These are phyloP conservation scores for Kurtzmaniella natalensis DNA, from an alignment of 1,139 yeast species.

Conservation along the genomic window DNA sequence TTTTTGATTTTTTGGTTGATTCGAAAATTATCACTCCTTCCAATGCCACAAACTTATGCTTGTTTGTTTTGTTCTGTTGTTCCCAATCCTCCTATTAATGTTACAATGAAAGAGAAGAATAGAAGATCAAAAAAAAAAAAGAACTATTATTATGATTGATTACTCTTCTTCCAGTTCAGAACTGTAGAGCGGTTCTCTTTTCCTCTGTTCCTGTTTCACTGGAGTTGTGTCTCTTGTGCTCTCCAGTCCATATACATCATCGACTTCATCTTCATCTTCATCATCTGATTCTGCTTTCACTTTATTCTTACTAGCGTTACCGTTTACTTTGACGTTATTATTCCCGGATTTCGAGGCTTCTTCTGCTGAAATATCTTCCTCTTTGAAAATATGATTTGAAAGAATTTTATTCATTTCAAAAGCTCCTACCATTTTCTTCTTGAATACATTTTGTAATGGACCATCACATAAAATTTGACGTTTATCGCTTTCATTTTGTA, in stretches of 20 bases:
- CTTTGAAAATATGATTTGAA: constrained; percentile 48
- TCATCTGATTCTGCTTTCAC: constrained; percentile 8
- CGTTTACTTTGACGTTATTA: constrained; percentile 1
- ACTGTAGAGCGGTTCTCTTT: not conserved
- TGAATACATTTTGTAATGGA: constrained; percentile 55
- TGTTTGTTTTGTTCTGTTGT: no score
- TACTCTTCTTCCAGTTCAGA: not conserved
- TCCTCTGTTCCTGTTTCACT: not conserved
- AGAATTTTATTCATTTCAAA: constrained; percentile 66
- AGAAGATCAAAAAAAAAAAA: no score
- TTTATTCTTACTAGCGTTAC: no score
- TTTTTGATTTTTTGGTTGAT: no score
- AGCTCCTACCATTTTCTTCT: constrained; percentile 51
- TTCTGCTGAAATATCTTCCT: constrained; percentile 25
- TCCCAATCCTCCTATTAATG: no score
- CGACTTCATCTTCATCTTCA: constrained; percentile 9
- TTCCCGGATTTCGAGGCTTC: constrained; percentile 2
- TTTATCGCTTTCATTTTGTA: constrained; percentile 68
- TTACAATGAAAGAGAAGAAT: no score
- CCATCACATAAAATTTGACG: constrained; percentile 70
- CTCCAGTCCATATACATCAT: no score
- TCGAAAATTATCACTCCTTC: no score
- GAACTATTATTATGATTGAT: no score
- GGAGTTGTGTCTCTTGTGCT: not conserved
- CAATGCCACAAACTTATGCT: no score